Evolutionary conservation across 257 asterid genomes (phyloP), one percentile per base, ranked within the genome.

Genomic region (Ajuga chamaepitys): DNA sequence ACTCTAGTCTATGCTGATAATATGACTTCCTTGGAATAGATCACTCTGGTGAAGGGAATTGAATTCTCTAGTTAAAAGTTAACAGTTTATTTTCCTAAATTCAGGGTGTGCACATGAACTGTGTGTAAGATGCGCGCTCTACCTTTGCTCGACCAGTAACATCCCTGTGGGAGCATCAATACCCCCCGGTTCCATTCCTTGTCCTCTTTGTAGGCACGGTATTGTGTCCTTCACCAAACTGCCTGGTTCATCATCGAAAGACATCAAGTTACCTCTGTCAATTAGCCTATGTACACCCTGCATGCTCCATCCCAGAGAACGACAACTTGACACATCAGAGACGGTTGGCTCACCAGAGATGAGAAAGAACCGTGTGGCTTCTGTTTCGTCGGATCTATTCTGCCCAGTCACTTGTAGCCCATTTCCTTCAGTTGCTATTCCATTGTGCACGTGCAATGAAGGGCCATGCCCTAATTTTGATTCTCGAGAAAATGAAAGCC

Each of bases 391-490:
- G 0, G 95, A 87, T 20, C 68, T 85, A 34, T 75, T 81, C 18
- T 88, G 98, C 70, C 97, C 95, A 0, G 83, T 92, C 60, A 92
- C 98, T 22, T 89, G 99, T 64, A 87, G 96, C 38, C 99, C 97
- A 5, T 93, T 93, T 66, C 97, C 96, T 62, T 89, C 97, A 0
- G 96, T 89, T 44, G 76, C 88, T 37, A 80, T 93, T 64, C 97
- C 97, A 6, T 13, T 85, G 64, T 93, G 99, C 83, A 87, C 95
- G 0, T 93, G 99, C 80, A 85, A 74, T 3, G 96, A 89, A 48
- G 87, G 94, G 9, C 85, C 86, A 24, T 87, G 91, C 58, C 91
- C 85, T 3, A 82, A 79, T 53, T 80, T 82, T 51, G 95, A 85
- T 30, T 64, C 95, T 3, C 58, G 92, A 51, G 95, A 81, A 67